phyloP scores from a whole-genome alignment of 208 protist genomes.

The Dictyostelium gargantuum region DNA sequence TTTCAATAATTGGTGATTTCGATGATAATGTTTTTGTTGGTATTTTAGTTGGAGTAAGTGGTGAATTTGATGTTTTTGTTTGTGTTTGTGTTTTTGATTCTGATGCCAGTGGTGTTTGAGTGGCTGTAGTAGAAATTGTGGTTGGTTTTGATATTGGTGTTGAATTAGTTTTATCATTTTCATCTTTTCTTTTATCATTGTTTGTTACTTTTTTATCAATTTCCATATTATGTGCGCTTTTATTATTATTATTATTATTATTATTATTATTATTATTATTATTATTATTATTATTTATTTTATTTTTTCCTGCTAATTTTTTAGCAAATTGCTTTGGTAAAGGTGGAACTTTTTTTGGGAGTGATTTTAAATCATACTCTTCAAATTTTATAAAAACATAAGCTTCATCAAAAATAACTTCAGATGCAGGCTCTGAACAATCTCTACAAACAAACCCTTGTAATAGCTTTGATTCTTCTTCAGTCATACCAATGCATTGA shows the following conservation, averaged over 20 bases:
- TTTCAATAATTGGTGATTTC: too few species aligned
- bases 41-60: background rate
- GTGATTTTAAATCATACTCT: background rate
- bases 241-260: too few species aligned
- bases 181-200: too few species aligned
- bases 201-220: too few species aligned
- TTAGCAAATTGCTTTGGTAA: background rate
- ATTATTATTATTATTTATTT: too few species aligned
- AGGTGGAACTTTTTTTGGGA: background rate
- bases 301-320: background rate
- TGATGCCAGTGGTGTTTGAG: background rate
- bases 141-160: background rate
- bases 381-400: background rate
- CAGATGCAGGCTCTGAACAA: background rate
- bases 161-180: background rate
- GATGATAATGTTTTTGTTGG: background rate
- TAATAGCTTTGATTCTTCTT: constrained; percentile 1
- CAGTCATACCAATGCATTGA: constrained; percentile 76
- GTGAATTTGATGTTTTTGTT: too few species aligned
- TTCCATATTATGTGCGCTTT: too few species aligned
- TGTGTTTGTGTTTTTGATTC: too few species aligned
- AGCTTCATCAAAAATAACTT: background rate
- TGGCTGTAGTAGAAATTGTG: background rate
- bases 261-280: too few species aligned
- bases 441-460: constrained; percentile 5